Percentiles rank a stretch among this genome's conserved stretches.
These are phyloP conservation scores for Podospora australis DNA, from an alignment of 495 filamentous ascomycete genomes.

Conservation along the genomic window DNA sequence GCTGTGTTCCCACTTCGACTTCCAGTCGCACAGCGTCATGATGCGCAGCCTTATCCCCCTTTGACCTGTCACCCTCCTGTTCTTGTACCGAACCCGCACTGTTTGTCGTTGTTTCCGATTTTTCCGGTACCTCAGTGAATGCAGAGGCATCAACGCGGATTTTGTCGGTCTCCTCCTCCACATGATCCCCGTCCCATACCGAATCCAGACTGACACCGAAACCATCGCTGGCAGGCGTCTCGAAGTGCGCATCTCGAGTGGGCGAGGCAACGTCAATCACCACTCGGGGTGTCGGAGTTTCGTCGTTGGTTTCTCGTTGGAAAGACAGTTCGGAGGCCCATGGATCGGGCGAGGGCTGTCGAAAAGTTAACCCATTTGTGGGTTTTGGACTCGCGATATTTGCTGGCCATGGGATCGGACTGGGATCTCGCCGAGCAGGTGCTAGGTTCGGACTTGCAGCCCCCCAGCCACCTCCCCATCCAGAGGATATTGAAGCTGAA, in stretches of 20 bases:
- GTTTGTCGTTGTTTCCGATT: too few species aligned
- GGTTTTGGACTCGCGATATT: conserved; percentile 29
- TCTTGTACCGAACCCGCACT: too few species aligned
- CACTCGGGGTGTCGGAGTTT: conserved; percentile 15
- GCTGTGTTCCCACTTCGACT: conserved; percentile 12
- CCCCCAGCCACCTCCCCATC: conserved; percentile 34
- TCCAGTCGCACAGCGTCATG: conserved; percentile 4
- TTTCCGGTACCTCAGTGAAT: too few species aligned
- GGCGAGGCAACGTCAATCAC: conserved; percentile 13
- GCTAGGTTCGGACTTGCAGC: conserved; percentile 28
- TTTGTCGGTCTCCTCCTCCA: not conserved
- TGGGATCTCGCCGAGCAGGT: conserved; percentile 23
- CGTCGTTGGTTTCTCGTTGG: conserved; percentile 9
- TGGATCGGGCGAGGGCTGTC: conserved; percentile 48
- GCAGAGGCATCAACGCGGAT: not conserved
- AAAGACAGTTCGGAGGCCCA: conserved; percentile 36
- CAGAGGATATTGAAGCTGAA: conserved; percentile 18
- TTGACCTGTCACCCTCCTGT: not conserved
- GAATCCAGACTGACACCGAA: not conserved
- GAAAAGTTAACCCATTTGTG: conserved; percentile 24
- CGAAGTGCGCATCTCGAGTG: not conserved
- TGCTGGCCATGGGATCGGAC: conserved; percentile 36
- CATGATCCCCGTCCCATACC: conserved; percentile 1
- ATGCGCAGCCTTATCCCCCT: not conserved
- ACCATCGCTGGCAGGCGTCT: not conserved